Evolutionary conservation across 2,329 filamentous ascomycete genomes (phyloP), one percentile per base, ranked within the genome.

Genomic region (Calonectria honghensis): DNA sequence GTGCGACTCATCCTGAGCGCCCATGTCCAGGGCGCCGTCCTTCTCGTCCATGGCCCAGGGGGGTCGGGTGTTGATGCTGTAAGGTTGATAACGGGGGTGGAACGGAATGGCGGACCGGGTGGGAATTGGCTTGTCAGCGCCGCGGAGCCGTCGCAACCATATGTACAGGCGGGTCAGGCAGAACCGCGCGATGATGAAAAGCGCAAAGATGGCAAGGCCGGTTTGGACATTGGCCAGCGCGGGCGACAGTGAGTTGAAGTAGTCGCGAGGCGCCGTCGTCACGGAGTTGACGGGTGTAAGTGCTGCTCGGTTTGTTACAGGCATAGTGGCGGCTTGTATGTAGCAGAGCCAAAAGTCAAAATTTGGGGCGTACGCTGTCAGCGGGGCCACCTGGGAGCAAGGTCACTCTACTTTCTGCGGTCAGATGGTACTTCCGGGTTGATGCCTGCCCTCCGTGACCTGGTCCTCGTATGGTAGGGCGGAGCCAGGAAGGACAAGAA

Each of bases 111-210:
- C 66, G 65, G 79, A 73, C 72, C 69, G 69, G 45, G 72, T 74
- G 61, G 52, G 57, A 73, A 68, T 78, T 65, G 77, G 80, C 76
- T 76, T 76, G 61, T 81, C 76, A 75, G 74, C 72, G 68, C 78
- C 75, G 71, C 73, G 79, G 32, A 79, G 68, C 59, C 77, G 78
- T 79, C 78, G 81, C 70, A 81, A 80, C 79, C 81, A 82, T 78
- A 70, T 66, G 76, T 78, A 81, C 57, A 79, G 63, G 37, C 68
- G 78, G 65, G 77, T 74, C 51, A 81, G 67, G 73, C 82, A 83
- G 75, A 79, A 82, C 37, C 82, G 82, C 72, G 83, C 81, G 75
- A 86, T 82, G 72, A 84, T 70, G 72, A 85, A 76, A 68, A 87
- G 70, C 70, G 83, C 83, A 77, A 86, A 82, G 73, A 85, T 73